Percentiles rank a stretch among this genome's conserved stretches.
These are phyloP conservation scores for Agaricus subrufescens DNA, from an alignment of 768 basidiomycete genomes.

Conservation along the genomic window DNA sequence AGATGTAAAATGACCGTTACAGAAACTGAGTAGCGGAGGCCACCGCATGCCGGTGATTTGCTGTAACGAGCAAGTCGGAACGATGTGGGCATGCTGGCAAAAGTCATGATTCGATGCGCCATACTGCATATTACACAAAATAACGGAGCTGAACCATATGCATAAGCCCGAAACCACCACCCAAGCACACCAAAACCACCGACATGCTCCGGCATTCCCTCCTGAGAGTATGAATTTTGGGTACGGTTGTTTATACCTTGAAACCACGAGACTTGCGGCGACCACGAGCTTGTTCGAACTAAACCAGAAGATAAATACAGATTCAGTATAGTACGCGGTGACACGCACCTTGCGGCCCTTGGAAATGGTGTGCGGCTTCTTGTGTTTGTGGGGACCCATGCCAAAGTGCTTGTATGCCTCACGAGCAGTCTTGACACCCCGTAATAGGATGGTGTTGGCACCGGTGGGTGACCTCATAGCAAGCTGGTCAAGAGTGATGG, in stretches of 20 bases:
- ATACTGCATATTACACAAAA: slow-evolving; percentile 11
- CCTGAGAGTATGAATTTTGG: slow-evolving; percentile 22
- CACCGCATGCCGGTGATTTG: neutral
- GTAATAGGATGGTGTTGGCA: slow-evolving; percentile 88
- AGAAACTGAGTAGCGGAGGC: too few species aligned
- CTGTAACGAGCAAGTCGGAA: neutral
- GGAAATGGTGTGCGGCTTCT: slow-evolving; percentile 93
- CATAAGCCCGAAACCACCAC: slow-evolving; percentile 29
- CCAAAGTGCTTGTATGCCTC: slow-evolving; percentile 99
- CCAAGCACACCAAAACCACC: slow-evolving; percentile 18
- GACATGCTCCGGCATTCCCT: slow-evolving; percentile 17
- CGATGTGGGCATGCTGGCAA: neutral
- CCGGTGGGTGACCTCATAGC: slow-evolving; percentile 93
- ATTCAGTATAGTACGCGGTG: neutral
- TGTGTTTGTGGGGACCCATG: slow-evolving; percentile 97
- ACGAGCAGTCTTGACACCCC: slow-evolving; percentile 89
- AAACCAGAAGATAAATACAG: slow-evolving; percentile 5
- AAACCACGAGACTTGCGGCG: slow-evolving; percentile 97
- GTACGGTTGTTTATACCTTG: slow-evolving; percentile 68
- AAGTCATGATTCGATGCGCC: slow-evolving; percentile 10
- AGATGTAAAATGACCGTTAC: too few species aligned
- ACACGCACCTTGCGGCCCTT: slow-evolving; percentile 86
- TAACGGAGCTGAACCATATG: slow-evolving; percentile 23
- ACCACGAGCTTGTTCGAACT: slow-evolving; percentile 98
- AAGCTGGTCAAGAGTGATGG: slow-evolving; percentile 93